Evolutionary conservation across 176 grass and related monocot genomes (phyloP).

Genomic region (Ensete ventricosum): DNA sequence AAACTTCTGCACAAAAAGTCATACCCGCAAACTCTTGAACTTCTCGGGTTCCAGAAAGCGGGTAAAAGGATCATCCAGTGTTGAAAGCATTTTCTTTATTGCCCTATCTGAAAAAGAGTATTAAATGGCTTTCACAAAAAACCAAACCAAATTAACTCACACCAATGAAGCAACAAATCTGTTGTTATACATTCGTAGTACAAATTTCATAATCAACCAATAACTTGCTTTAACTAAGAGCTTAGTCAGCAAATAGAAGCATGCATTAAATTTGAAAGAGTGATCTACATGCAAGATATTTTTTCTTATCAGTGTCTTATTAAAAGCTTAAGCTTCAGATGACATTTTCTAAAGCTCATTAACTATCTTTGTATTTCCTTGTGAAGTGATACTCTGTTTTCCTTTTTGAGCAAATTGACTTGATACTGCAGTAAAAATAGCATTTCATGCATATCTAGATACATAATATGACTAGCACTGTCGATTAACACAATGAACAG

Average conservation of each 20-base stretch:
- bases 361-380: no score
- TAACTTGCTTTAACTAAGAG: not conserved
- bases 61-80: constrained; percentile 85
- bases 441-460: not conserved
- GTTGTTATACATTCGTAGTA: not conserved
- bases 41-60: constrained; percentile 96
- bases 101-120: constrained; percentile 60
- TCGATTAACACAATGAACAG: not conserved
- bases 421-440: not conserved
- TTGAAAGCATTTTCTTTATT: constrained; percentile 92
- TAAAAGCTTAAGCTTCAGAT: not conserved
- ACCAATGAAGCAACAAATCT: no score
- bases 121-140: not conserved
- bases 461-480: not conserved
- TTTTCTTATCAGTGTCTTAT: not conserved
- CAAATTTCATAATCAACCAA: not conserved
- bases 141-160: not conserved
- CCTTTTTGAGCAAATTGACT: not conserved
- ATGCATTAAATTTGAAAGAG: not conserved
- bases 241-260: not conserved
- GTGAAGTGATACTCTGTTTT: no score
- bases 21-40: constrained; percentile 93
- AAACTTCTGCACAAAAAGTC: constrained; percentile 11
- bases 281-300: not conserved
- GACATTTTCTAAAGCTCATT: not conserved